phyloP scores from a whole-genome alignment of 2,329 filamentous ascomycete species.

The Colletotrichum eleusines region DNA sequence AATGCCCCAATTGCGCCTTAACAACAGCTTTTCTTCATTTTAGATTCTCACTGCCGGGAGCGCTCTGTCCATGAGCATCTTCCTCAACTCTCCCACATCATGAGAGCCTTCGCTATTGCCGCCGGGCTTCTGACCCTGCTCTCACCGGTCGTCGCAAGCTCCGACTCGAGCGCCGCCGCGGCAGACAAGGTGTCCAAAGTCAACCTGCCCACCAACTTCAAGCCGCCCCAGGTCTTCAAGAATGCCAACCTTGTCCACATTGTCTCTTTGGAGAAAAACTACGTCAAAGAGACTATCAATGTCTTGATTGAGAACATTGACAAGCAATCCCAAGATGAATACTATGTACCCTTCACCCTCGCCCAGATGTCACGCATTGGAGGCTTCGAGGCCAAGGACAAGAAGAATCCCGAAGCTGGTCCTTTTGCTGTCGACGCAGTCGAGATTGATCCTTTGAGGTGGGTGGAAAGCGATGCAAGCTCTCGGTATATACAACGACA shows the following conservation, averaged over 20 bases:
- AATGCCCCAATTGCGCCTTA: conserved; percentile 42
- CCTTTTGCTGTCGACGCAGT: conserved; percentile 78
- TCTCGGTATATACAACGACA: not conserved
- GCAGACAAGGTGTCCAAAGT: conserved; percentile 63
- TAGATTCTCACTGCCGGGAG: conserved; percentile 42
- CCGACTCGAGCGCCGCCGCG: conserved; percentile 53
- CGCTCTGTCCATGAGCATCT: conserved; percentile 47
- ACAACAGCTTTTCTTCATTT: conserved; percentile 33
- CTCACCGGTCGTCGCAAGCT: conserved; percentile 58
- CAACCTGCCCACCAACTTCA: conserved; percentile 76
- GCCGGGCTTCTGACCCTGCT: conserved; percentile 71
- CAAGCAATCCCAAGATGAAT: conserved; percentile 83
- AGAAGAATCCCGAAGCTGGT: conserved; percentile 78
- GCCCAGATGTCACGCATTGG: conserved; percentile 82
- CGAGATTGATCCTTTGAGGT: conserved; percentile 73
- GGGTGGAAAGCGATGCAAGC: conserved; percentile 44
- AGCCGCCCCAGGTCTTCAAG: conserved; percentile 90
- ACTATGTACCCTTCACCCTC: conserved; percentile 88
- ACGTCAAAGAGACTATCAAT: conserved; percentile 90
- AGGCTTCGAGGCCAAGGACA: conserved; percentile 91
- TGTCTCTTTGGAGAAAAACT: conserved; percentile 93
- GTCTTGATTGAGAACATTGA: conserved; percentile 93
- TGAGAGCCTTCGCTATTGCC: conserved; percentile 64
- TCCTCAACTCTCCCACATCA: conserved; percentile 49
- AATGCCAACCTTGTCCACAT: conserved; percentile 92